Evolutionary conservation across 2,329 filamentous ascomycete genomes (phyloP).

Genomic region (Sarocladium strictum): DNA sequence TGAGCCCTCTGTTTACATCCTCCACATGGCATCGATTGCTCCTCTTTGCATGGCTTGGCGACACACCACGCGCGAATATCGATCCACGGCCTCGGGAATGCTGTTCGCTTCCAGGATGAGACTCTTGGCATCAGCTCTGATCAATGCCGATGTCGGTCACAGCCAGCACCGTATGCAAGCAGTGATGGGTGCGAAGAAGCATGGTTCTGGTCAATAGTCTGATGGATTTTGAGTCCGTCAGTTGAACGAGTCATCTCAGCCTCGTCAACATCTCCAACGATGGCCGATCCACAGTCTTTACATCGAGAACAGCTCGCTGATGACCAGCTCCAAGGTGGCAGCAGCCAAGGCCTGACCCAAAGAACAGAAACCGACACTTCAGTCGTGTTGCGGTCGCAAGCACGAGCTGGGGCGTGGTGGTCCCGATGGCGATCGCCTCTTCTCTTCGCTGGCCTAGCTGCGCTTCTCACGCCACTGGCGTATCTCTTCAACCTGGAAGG

Average conservation of each 20-base stretch:
- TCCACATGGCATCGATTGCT: not conserved
- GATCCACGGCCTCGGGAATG: too few relatives aligned
- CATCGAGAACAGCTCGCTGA: not conserved
- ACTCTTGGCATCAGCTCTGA: too few relatives aligned
- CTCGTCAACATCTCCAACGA: not conserved
- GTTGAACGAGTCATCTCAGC: too few relatives aligned
- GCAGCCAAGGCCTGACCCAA: not conserved
- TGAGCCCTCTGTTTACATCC: not conserved
- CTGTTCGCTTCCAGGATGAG: too few relatives aligned
- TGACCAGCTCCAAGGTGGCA: not conserved
- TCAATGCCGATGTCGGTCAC: too few relatives aligned
- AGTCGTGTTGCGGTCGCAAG: not conserved
- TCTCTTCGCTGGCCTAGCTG: conserved; percentile 8
- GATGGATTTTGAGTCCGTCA: too few relatives aligned
- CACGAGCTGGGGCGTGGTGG: not conserved
- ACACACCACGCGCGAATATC: too few relatives aligned
- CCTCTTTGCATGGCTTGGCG: too few relatives aligned
- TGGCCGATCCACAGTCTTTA: conserved; percentile 1
- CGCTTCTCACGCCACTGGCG: conserved; percentile 6
- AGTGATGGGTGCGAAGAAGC: too few relatives aligned
- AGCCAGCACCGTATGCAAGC: too few relatives aligned
- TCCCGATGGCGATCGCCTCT: conserved; percentile 1
- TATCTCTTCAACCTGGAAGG: conserved; percentile 4
- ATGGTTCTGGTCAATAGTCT: too few relatives aligned
- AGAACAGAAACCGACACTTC: not conserved